Percentiles rank a stretch among this genome's conserved stretches.
Evolutionary conservation across 2,329 filamentous ascomycete species (phyloP).

Genomic region (Coniella vitis): DNA sequence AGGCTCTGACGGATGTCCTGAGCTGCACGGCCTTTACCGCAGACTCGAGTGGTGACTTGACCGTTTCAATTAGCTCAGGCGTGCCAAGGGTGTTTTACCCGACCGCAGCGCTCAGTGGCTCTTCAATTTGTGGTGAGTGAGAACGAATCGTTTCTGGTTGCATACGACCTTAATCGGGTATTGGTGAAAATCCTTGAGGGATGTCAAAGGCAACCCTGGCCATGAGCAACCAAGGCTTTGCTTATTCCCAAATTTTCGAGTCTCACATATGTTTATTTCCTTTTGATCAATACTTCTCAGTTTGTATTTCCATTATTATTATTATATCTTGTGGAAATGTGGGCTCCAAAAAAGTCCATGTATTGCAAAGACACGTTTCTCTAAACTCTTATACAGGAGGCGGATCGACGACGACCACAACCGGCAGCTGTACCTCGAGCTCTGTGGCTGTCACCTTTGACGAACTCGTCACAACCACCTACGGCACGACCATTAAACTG

Average conservation of each 20-base stretch:
- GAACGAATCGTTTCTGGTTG: background rate
- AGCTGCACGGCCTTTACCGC: constrained; percentile 36
- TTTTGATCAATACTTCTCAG: no score
- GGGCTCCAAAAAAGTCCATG: no score
- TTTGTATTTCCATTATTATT: no score
- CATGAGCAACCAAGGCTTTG: background rate
- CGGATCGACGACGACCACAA: constrained; percentile 23
- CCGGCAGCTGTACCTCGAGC: constrained; percentile 6
- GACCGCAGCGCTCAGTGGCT: constrained; percentile 25
- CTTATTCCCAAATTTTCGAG: no score
- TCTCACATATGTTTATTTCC: no score
- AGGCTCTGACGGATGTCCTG: constrained; percentile 34
- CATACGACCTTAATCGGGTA: no score
- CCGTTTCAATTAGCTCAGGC: constrained; percentile 35
- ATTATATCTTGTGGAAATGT: no score
- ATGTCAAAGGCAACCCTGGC: no score
- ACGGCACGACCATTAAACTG: constrained; percentile 22
- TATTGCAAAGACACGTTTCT: background rate
- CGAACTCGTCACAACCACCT: constrained; percentile 20
- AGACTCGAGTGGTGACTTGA: constrained; percentile 35
- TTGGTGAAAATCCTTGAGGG: no score
- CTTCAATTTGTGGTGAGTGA: constrained; percentile 26
- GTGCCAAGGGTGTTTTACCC: constrained; percentile 37
- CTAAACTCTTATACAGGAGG: background rate
- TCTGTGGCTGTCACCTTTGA: constrained; percentile 23